Evolutionary conservation across 1,284 basidiomycete species (phyloP).

Genomic region (Malassezia cuniculi): DNA sequence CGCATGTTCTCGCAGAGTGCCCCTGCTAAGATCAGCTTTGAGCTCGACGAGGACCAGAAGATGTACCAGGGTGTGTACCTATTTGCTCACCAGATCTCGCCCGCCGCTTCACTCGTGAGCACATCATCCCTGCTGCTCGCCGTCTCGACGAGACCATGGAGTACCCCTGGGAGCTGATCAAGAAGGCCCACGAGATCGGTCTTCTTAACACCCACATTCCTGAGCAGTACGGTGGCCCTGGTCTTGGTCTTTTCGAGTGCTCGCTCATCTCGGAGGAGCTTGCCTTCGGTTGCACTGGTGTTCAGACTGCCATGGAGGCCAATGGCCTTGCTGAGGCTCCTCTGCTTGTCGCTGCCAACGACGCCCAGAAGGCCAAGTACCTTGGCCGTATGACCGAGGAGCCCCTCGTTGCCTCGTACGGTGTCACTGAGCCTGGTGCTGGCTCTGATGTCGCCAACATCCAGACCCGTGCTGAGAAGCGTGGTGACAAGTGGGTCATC

Average conservation of each 20-base stretch:
- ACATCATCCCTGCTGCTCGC: constrained; percentile 50
- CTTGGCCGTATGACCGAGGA: constrained; percentile 53
- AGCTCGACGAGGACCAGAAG: constrained; percentile 45
- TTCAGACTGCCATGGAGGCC: constrained; percentile 49
- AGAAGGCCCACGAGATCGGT: constrained; percentile 48
- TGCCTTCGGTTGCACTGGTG: constrained; percentile 51
- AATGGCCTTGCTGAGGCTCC: constrained; percentile 52
- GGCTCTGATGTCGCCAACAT: constrained; percentile 51
- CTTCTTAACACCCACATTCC: constrained; percentile 42
- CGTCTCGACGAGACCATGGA: constrained; percentile 42
- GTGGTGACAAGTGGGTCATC: constrained; percentile 49
- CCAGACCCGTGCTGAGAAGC: constrained; percentile 48
- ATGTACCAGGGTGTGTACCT: constrained; percentile 36
- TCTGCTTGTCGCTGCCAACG: constrained; percentile 49
- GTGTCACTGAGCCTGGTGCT: constrained; percentile 51
- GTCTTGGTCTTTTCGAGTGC: constrained; percentile 49
- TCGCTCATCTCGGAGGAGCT: constrained; percentile 50
- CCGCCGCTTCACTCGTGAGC: constrained; percentile 48
- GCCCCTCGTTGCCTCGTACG: constrained; percentile 52
- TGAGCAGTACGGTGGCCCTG: constrained; percentile 50
- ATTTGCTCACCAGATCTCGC: constrained; percentile 47
- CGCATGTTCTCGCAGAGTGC: constrained; percentile 12
- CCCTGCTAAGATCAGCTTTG: constrained; percentile 22
- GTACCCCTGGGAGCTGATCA: constrained; percentile 52
- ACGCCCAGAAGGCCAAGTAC: constrained; percentile 51